Percentiles rank a stretch among this genome's conserved stretches.
Evolutionary conservation across 306 rosid species (phyloP).

Genomic region (Mimosa bimucronata): DNA sequence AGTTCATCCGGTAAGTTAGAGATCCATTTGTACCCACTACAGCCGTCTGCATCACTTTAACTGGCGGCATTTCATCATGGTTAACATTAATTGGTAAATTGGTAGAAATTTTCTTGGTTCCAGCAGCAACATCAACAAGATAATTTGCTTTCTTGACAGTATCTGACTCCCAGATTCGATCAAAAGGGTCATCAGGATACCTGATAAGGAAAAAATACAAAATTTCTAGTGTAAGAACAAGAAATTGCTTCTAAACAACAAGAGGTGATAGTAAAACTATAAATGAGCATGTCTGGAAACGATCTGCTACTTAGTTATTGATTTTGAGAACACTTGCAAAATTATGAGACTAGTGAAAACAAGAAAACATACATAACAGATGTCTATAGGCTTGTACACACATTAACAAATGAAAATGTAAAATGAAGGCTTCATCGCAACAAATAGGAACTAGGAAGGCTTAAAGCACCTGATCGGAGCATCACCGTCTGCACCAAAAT

Average conservation of each 20-base stretch:
- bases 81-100: constrained; percentile 62
- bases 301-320: background rate
- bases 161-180: constrained; percentile 95
- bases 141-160: constrained; percentile 90
- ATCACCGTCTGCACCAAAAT: constrained; percentile 86
- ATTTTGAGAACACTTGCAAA: background rate
- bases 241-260: constrained; percentile 22
- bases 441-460: constrained; percentile 22
- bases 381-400: background rate
- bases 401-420: background rate
- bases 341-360: background rate
- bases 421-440: constrained; percentile 18
- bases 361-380: constrained; percentile 6
- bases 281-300: background rate
- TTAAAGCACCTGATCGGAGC: constrained; percentile 70
- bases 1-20: constrained; percentile 80
- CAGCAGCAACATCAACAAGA: constrained; percentile 90
- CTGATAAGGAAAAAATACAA: constrained; percentile 51
- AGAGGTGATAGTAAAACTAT: constrained; percentile 7
- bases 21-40: constrained; percentile 91
- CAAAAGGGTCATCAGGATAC: constrained; percentile 97
- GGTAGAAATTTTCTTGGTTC: constrained; percentile 83
- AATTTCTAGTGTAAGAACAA: constrained; percentile 1
- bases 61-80: constrained; percentile 76
- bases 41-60: constrained; percentile 94